Conservation (phyloP, 2,329 filamentous ascomycete species). For the Periconia macrospinosa region DNA sequence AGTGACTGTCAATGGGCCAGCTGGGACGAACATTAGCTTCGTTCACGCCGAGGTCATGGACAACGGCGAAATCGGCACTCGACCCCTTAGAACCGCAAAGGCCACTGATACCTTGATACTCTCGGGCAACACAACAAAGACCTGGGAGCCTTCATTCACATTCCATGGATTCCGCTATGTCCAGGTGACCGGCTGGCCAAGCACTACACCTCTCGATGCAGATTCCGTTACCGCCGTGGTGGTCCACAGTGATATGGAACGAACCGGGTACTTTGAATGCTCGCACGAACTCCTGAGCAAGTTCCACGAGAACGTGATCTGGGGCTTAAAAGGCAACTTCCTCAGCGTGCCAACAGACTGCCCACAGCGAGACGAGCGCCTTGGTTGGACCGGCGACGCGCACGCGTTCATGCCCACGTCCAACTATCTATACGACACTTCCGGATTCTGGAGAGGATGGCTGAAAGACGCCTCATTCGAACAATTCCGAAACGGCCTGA, state of each 20-base stretch:
- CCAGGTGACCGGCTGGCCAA: slow-evolving; percentile 51
- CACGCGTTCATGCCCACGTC: slow-evolving; percentile 56
- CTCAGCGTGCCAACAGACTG: background rate
- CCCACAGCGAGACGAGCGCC: background rate
- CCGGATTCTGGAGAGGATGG: slow-evolving; percentile 56
- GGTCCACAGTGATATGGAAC: slow-evolving; percentile 57
- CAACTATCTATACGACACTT: slow-evolving; percentile 57
- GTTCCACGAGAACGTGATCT: slow-evolving; percentile 58
- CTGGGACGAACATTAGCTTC: slow-evolving; percentile 50
- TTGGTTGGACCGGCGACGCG: slow-evolving; percentile 61
- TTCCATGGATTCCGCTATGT: slow-evolving; percentile 59
- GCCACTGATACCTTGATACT: slow-evolving; percentile 45
- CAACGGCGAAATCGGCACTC: slow-evolving; percentile 44
- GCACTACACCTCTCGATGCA: slow-evolving; percentile 10
- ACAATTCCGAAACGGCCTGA: slow-evolving; percentile 25
- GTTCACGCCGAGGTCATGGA: slow-evolving; percentile 61
- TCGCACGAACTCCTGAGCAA: slow-evolving; percentile 57
- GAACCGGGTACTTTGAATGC: slow-evolving; percentile 55
- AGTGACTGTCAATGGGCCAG: slow-evolving; percentile 42
- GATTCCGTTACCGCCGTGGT: slow-evolving; percentile 44
- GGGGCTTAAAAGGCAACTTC: slow-evolving; percentile 64
- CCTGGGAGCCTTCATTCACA: slow-evolving; percentile 55
- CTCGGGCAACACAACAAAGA: slow-evolving; percentile 22
- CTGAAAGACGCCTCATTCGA: slow-evolving; percentile 50
- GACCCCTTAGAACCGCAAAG: slow-evolving; percentile 50